phyloP scores from a whole-genome alignment of 2,329 filamentous ascomycete genomes.

The Diaporthe velutina region DNA sequence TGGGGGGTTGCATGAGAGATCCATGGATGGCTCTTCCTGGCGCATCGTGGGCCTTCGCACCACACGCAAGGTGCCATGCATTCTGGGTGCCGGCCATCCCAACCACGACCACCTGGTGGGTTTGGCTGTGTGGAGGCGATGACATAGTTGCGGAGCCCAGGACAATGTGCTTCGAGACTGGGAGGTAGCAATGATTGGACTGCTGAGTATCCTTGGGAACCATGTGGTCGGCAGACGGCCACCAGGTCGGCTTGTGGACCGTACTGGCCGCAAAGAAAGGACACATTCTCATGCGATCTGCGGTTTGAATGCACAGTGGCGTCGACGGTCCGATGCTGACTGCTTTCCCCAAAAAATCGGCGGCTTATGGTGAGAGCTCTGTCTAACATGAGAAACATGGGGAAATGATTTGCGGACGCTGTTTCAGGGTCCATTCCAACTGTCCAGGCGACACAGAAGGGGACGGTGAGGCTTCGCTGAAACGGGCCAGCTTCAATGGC shows the following conservation, averaged over 20 bases:
- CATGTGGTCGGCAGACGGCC: slow-evolving; percentile 38
- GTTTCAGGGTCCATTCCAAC: slow-evolving; percentile 38
- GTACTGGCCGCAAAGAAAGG: slow-evolving; percentile 14
- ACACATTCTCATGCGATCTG: slow-evolving; percentile 30
- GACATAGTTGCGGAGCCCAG: slow-evolving; percentile 35
- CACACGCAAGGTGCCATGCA: slow-evolving; percentile 28
- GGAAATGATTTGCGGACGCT: slow-evolving; percentile 2
- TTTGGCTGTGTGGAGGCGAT: slow-evolving; percentile 33
- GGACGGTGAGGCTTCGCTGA: slow-evolving; percentile 32
- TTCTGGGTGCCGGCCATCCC: slow-evolving; percentile 10
- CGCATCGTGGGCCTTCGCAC: slow-evolving; percentile 21
- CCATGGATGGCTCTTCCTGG: not conserved
- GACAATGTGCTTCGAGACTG: slow-evolving; percentile 14
- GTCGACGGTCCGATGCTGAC: slow-evolving; percentile 28
- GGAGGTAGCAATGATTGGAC: slow-evolving; percentile 24
- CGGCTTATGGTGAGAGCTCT: slow-evolving; percentile 18
- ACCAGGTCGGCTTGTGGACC: slow-evolving; percentile 27
- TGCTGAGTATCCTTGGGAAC: slow-evolving; percentile 30
- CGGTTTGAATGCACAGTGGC: slow-evolving; percentile 37
- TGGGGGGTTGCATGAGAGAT: slow-evolving; percentile 24
- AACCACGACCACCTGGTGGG: slow-evolving; percentile 25
- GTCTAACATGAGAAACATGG: not conserved
- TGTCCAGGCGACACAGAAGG: slow-evolving; percentile 17
- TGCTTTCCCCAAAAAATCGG: slow-evolving; percentile 11
- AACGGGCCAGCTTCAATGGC: slow-evolving; percentile 29